These are phyloP conservation scores for Paramecium sexaurelia DNA, from an alignment of 73 alveolate species.

Conservation along the genomic window DNA sequence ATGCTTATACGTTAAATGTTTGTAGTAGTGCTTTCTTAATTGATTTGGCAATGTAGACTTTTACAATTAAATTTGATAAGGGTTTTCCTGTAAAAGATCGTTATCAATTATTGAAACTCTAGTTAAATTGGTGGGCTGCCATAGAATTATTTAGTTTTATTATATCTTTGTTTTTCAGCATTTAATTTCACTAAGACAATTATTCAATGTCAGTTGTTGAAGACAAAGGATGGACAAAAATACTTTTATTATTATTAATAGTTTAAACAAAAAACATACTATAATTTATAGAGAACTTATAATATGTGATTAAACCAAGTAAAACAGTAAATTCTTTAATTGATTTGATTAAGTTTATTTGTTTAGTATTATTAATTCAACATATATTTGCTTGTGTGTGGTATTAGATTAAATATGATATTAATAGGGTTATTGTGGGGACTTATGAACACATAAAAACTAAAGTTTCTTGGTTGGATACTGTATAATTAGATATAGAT, in stretches of 20 bases:
- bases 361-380: background rate
- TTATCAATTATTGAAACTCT: background rate
- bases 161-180: background rate
- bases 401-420: background rate
- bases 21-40: background rate
- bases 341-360: background rate
- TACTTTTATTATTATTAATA: background rate
- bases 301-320: background rate
- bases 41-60: background rate
- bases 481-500: background rate
- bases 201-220: background rate
- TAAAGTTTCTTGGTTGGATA: background rate
- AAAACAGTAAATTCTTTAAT: background rate
- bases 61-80: constrained; percentile 15
- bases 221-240: background rate
- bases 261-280: background rate
- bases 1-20: background rate
- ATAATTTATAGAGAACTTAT: background rate
- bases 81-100: constrained; percentile 53
- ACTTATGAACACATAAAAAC: background rate
- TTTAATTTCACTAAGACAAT: background rate
- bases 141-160: background rate
- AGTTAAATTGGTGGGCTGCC: background rate
- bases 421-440: background rate
- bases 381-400: background rate